Conservation (phyloP, 805 yeast species). For the Candida silvatica region DNA sequence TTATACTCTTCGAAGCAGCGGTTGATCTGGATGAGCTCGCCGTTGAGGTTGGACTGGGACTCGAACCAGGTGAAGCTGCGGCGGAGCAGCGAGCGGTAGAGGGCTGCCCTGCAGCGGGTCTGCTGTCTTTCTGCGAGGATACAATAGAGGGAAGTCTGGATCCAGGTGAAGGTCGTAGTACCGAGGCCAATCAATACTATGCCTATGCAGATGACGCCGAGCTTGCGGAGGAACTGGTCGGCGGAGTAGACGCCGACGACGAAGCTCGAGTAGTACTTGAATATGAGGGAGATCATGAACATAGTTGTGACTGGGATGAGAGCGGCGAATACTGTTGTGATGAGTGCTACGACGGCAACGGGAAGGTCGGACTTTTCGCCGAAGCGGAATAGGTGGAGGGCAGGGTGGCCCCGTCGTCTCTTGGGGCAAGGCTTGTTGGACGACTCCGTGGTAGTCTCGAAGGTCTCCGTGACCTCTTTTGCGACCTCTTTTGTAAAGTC, state of each 20-base stretch:
- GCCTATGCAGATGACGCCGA: constrained; percentile 27
- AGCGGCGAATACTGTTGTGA: too few species aligned
- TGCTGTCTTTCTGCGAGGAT: constrained; percentile 66
- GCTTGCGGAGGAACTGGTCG: constrained; percentile 24
- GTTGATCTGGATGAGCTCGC: constrained; percentile 56
- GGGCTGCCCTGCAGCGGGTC: constrained; percentile 36
- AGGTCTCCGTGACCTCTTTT: too few species aligned
- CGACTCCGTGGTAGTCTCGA: too few species aligned
- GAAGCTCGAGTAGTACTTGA: constrained; percentile 32
- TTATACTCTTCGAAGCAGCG: constrained; percentile 70
- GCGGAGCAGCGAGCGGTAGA: constrained; percentile 37
- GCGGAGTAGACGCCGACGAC: constrained; percentile 24
- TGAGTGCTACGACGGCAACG: too few species aligned
- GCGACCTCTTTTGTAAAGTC: too few species aligned
- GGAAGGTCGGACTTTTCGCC: too few species aligned
- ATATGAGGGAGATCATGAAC: constrained; percentile 57
- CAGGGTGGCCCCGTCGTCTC: too few species aligned
- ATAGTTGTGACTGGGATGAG: constrained; percentile 53
- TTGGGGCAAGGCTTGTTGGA: too few species aligned
- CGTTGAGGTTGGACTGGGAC: constrained; percentile 43
- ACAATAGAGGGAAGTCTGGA: constrained; percentile 55
- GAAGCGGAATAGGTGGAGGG: too few species aligned
- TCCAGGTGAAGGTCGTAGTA: constrained; percentile 37
- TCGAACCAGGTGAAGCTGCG: constrained; percentile 60
- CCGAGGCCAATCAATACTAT: constrained; percentile 40